Evolutionary conservation across 2,329 filamentous ascomycete genomes (phyloP).

Genomic region (Raffaelea arxii): DNA sequence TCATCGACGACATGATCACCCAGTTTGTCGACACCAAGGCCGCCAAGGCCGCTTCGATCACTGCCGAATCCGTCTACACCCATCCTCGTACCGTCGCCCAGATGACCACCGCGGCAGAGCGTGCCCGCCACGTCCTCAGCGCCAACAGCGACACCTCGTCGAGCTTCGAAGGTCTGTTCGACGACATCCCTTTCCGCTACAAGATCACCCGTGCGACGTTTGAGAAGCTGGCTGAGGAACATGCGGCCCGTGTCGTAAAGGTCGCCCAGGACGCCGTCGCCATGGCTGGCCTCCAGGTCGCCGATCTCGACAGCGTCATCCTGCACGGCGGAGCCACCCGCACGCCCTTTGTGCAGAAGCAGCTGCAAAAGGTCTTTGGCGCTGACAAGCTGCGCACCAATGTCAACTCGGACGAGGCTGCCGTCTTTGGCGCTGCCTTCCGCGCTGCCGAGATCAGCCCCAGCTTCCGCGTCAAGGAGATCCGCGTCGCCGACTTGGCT

Average conservation of each 20-base stretch:
- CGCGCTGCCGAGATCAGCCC: constrained; percentile 86
- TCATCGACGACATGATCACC: constrained; percentile 79
- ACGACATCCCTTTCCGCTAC: constrained; percentile 89
- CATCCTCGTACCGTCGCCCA: constrained; percentile 83
- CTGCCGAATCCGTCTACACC: constrained; percentile 51
- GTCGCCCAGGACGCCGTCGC: constrained; percentile 68
- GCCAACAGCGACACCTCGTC: constrained; percentile 76
- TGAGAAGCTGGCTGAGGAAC: constrained; percentile 62
- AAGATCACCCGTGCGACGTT: constrained; percentile 74
- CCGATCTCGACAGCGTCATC: constrained; percentile 80
- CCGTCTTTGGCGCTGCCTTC: constrained; percentile 92
- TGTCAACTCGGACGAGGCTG: constrained; percentile 94
- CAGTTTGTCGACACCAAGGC: constrained; percentile 65
- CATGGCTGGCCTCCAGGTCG: constrained; percentile 60
- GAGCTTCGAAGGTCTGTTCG: constrained; percentile 81
- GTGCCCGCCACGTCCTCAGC: constrained; percentile 78
- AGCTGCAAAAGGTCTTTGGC: constrained; percentile 67
- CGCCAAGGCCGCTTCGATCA: constrained; percentile 55
- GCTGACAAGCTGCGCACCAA: constrained; percentile 79
- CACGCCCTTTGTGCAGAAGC: constrained; percentile 89
- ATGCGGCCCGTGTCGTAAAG: constrained; percentile 56
- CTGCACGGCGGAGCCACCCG: constrained; percentile 84
- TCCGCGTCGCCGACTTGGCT: constrained; percentile 68
- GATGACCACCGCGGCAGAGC: constrained; percentile 87
- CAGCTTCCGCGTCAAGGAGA: constrained; percentile 97